Percentiles rank a stretch among this genome's conserved stretches.
These are phyloP conservation scores for Trichoderma simmonsii DNA, from an alignment of 2,329 filamentous ascomycete species.

Conservation along the genomic window DNA sequence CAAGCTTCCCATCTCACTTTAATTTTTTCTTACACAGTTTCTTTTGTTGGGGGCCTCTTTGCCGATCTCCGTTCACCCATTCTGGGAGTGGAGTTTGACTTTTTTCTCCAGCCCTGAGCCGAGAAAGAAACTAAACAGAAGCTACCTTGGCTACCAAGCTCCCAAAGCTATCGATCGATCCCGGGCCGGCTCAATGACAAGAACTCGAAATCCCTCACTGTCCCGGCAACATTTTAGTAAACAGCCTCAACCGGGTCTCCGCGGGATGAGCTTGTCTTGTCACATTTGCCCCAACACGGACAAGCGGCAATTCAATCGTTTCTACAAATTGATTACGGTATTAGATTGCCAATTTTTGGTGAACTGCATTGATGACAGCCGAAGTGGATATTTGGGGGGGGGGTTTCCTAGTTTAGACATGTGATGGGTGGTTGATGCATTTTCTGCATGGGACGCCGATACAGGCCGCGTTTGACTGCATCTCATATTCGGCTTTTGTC, in stretches of 20 bases:
- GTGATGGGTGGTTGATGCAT: not conserved
- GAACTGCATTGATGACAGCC: not conserved
- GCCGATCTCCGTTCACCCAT: slow-evolving; percentile 14
- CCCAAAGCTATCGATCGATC: not conserved
- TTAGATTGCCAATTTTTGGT: not conserved
- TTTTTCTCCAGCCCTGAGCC: not conserved
- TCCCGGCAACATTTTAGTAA: not conserved
- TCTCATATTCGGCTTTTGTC: not conserved
- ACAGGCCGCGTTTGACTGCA: slow-evolving; percentile 2
- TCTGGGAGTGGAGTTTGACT: not conserved
- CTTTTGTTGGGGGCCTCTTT: slow-evolving; percentile 3
- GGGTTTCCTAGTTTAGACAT: not conserved
- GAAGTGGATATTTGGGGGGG: not conserved
- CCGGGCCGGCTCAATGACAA: not conserved
- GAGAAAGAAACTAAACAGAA: not conserved
- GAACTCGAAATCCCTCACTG: not conserved
- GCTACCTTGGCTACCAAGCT: too few species aligned
- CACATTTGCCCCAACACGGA: not conserved
- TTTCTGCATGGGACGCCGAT: not conserved
- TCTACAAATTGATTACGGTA: not conserved
- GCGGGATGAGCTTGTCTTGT: not conserved
- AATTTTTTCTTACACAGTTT: not conserved
- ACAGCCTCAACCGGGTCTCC: not conserved
- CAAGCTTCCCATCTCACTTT: not conserved
- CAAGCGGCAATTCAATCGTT: not conserved